These are phyloP conservation scores for Rhodotorula kratochvilovae DNA, from an alignment of 768 basidiomycete genomes.

Conservation along the genomic window DNA sequence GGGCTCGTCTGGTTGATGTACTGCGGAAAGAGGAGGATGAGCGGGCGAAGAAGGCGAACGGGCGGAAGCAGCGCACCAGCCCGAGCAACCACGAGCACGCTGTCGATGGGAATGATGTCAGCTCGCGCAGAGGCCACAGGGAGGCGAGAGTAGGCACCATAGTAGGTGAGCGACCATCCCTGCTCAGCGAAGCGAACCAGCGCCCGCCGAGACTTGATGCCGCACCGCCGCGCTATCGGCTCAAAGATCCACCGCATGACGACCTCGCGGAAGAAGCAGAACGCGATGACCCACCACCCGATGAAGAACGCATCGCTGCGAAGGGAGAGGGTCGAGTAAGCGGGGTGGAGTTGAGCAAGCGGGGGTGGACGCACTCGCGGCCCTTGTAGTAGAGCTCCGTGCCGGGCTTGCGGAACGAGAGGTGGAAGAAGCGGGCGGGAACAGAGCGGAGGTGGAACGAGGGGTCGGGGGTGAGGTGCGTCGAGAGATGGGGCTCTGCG, in stretches of 20 bases:
- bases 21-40: slow-evolving; percentile 51
- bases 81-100: slow-evolving; percentile 67
- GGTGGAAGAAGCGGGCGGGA: slow-evolving; percentile 28
- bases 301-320: slow-evolving; percentile 67
- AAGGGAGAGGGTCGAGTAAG: not conserved
- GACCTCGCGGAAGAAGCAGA: slow-evolving; percentile 80
- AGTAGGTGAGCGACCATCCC: slow-evolving; percentile 83
- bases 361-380: slow-evolving; percentile 29
- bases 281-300: slow-evolving; percentile 72
- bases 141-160: slow-evolving; percentile 47
- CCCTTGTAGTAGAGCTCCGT: slow-evolving; percentile 36
- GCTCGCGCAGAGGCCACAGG: not conserved
- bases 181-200: slow-evolving; percentile 88
- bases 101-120: not conserved
- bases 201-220: slow-evolving; percentile 53
- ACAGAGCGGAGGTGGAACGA: slow-evolving; percentile 15
- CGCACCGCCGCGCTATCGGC: slow-evolving; percentile 74
- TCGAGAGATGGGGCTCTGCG: slow-evolving; percentile 67
- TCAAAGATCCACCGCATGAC: slow-evolving; percentile 68
- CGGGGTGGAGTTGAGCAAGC: not conserved
- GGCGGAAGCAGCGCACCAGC: slow-evolving; percentile 56
- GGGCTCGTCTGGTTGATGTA: slow-evolving; percentile 73
- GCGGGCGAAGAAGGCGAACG: slow-evolving; percentile 40
- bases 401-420: slow-evolving; percentile 31
- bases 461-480: slow-evolving; percentile 67